Evolutionary conservation across 2,329 filamentous ascomycete genomes (phyloP).

Genomic region (Talaromyces piceae): DNA sequence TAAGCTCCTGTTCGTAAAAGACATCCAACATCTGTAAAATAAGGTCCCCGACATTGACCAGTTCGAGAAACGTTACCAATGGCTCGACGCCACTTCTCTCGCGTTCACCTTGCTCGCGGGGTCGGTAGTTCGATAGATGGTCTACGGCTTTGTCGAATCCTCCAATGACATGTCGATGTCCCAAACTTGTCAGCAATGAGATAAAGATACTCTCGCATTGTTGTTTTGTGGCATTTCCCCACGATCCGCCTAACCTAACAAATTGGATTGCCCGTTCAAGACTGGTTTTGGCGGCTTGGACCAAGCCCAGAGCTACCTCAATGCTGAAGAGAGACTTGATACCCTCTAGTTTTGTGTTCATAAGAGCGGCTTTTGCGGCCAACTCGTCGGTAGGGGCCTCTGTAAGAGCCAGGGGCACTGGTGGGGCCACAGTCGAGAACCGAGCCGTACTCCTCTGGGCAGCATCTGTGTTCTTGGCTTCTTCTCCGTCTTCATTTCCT

Average conservation of each 20-base stretch:
- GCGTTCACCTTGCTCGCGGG: conserved; percentile 61
- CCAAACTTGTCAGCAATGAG: conserved; percentile 71
- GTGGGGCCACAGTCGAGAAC: conserved; percentile 31
- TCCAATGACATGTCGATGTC: conserved; percentile 77
- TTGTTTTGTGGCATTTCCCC: conserved; percentile 73
- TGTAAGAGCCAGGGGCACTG: conserved; percentile 31
- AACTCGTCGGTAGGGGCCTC: conserved; percentile 84
- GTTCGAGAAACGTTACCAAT: conserved; percentile 88
- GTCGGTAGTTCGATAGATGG: conserved; percentile 86
- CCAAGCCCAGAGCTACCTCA: conserved; percentile 82
- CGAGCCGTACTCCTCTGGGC: conserved; percentile 24
- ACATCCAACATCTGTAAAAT: conserved; percentile 99
- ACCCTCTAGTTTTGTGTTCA: conserved; percentile 88
- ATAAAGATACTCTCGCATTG: conserved; percentile 90
- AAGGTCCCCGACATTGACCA: conserved; percentile 95
- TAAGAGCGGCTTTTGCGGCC: conserved; percentile 93
- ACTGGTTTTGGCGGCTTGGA: conserved; percentile 80
- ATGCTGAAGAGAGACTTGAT: conserved; percentile 95
- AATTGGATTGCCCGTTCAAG: conserved; percentile 81
- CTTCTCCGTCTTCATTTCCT: conserved; percentile 19
- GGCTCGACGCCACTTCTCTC: conserved; percentile 72
- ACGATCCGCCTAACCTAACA: conserved; percentile 68
- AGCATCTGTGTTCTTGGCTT: conserved; percentile 13
- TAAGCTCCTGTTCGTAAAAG: conserved; percentile 93
- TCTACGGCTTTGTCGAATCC: conserved; percentile 90